phyloP scores from a whole-genome alignment of 164 flowering plant genomes.

The Saururus chinensis region DNA sequence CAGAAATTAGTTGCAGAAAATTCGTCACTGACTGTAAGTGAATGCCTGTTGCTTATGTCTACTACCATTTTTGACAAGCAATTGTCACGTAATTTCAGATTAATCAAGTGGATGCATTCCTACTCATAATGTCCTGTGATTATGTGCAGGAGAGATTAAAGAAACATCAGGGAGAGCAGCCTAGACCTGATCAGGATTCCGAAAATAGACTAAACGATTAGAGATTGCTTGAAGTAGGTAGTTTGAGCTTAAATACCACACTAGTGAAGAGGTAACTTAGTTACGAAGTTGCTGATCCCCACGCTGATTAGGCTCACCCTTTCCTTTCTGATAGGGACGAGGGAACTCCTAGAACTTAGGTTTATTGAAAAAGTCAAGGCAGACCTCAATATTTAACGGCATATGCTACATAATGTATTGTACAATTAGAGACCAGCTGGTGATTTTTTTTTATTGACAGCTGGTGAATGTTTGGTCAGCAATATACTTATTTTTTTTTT shows the following conservation, averaged over 20 bases:
- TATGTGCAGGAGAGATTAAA: slow-evolving; percentile 20
- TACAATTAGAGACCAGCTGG: neutral
- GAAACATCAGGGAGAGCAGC: slow-evolving; percentile 12
- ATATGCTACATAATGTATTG: neutral
- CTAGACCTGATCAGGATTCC: slow-evolving; percentile 3
- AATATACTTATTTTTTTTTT: too few relatives aligned
- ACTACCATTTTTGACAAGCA: neutral
- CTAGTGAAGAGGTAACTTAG: neutral
- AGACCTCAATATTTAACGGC: too few relatives aligned
- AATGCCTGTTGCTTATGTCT: neutral
- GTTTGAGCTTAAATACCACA: neutral
- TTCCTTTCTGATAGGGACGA: neutral
- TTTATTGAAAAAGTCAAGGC: too few relatives aligned
- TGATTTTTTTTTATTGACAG: too few relatives aligned
- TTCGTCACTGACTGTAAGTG: slow-evolving; percentile 19
- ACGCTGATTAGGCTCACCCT: neutral
- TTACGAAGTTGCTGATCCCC: neutral
- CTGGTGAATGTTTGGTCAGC: too few relatives aligned
- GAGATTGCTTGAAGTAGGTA: neutral
- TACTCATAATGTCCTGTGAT: neutral
- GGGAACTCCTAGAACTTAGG: neutral
- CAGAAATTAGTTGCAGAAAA: slow-evolving; percentile 21
- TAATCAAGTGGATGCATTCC: too few relatives aligned
- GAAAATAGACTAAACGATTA: slow-evolving; percentile 7
- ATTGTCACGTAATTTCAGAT: neutral